Base-by-base conservation (phyloP, 371 early-diverging fungal genomes). In the Nematocida minor region DNA sequence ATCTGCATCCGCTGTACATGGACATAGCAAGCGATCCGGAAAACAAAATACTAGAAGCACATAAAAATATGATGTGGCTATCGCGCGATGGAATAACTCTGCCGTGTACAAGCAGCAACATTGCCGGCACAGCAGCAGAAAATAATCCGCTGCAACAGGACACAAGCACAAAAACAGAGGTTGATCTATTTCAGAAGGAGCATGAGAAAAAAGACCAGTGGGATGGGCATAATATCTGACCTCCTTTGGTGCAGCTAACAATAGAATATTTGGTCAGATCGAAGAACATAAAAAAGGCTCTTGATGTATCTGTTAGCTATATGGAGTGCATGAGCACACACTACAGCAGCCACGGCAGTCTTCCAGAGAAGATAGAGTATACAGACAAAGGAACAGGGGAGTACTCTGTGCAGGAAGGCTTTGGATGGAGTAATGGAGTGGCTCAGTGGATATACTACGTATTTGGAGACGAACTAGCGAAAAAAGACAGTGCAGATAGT, bases 401-500 rank as follows among this genome's bases (percentile, higher is more conserved):
- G 84, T 93, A 92, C 81, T 80, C 81, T 0, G 87, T 90, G 22
- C 93, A 93, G 83, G 85, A 84, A 36, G 94, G 94, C 4, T 94
- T 94, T 87, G 94, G 94, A 2, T 94, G 93, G 93, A 91, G 93
- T 4, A 94, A 92, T 79, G 93, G 92, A 11, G 88, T 91, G 41
- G 83, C 89, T n/a, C 82, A 64, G 25, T 74, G 77, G 77, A 63
- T 74, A 11, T 9, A 29, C 34, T 64, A 53, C 44, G 55, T 74
- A 29, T 64, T 74, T 51, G 46, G 20, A 18, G 51, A 40, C 22
- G 18, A 20, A 11, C 34, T 66, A 51, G 42, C 0, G 38, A 44
- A 42, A 1, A 4, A 20, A 2, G 7, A 11, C 27, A 53, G 11
- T n/a, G n/a, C n/a, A n/a, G n/a, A n/a, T n/a, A n/a, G n/a, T n/a